These are phyloP conservation scores for Mercurialis annua DNA, from an alignment of 345 rosid species.

Conservation along the genomic window DNA sequence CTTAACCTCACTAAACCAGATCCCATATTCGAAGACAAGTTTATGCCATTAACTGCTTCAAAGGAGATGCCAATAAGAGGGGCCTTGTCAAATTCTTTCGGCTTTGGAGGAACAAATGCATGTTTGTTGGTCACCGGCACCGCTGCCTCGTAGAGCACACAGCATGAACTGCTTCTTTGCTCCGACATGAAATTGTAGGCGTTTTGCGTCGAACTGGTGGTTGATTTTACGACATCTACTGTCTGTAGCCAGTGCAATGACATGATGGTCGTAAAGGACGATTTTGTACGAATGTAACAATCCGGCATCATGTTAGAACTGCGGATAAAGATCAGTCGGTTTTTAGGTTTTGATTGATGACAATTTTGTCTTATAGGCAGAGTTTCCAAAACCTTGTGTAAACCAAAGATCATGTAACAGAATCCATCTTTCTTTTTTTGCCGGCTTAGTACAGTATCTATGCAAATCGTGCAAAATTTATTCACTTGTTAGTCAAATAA, in stretches of 20 bases:
- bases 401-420: too few species aligned
- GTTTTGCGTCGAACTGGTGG: not conserved
- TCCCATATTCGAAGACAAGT: conserved; percentile 56
- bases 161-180: not conserved
- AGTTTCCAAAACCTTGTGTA: too few species aligned
- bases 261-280: not conserved
- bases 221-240: not conserved
- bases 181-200: not conserved
- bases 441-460: too few species aligned
- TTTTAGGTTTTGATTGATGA: too few species aligned
- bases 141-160: conserved; percentile 25
- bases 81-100: conserved; percentile 88
- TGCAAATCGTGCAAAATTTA: too few species aligned
- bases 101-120: conserved; percentile 93
- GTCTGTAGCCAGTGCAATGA: not conserved
- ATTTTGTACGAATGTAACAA: too few species aligned
- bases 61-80: conserved; percentile 63
- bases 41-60: conserved; percentile 64
- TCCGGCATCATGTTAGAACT: too few species aligned
- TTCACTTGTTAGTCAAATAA: too few species aligned
- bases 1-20: conserved; percentile 75
- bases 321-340: too few species aligned
- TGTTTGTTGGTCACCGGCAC: conserved; percentile 64
- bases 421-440: too few species aligned
- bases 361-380: too few species aligned